Conservation (phyloP, 352 stramenopile genomes). For the Phytopythium ostracodes region DNA sequence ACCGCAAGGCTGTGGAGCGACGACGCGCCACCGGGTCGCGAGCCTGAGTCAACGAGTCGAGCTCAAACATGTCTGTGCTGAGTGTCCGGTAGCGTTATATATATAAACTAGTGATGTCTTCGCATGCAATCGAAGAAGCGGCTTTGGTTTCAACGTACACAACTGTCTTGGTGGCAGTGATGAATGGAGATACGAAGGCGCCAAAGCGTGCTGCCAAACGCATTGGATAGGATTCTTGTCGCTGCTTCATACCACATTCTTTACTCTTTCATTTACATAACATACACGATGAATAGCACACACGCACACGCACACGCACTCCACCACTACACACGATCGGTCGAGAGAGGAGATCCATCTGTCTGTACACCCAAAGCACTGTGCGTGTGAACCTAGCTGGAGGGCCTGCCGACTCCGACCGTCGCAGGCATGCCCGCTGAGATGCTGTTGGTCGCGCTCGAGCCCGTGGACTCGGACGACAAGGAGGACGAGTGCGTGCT, state of each 20-base stretch:
- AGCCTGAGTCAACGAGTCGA: neutral
- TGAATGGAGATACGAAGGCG: too few relatives aligned
- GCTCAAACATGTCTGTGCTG: too few relatives aligned
- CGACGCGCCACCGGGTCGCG: slow-evolving; percentile 25
- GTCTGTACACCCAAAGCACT: neutral
- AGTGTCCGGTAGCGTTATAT: too few relatives aligned
- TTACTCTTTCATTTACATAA: neutral
- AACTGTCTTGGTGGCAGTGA: too few relatives aligned
- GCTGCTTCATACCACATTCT: neutral
- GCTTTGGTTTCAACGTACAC: too few relatives aligned
- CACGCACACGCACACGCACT: too few relatives aligned
- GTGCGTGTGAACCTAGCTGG: neutral
- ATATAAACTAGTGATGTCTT: neutral
- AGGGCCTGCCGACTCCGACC: neutral
- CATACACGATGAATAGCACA: neutral
- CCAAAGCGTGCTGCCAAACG: too few relatives aligned
- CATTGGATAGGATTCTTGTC: neutral
- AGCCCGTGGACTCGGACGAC: slow-evolving; percentile 1
- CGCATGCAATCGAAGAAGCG: neutral
- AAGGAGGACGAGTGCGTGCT: slow-evolving; percentile 5
- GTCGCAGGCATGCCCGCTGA: neutral
- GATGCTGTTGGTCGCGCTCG: neutral
- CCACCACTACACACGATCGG: too few relatives aligned
- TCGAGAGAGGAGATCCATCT: neutral
- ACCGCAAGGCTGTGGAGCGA: slow-evolving; percentile 39